phyloP scores from a whole-genome alignment of 257 asterid genomes.

The Phtheirospermum japonicum region DNA sequence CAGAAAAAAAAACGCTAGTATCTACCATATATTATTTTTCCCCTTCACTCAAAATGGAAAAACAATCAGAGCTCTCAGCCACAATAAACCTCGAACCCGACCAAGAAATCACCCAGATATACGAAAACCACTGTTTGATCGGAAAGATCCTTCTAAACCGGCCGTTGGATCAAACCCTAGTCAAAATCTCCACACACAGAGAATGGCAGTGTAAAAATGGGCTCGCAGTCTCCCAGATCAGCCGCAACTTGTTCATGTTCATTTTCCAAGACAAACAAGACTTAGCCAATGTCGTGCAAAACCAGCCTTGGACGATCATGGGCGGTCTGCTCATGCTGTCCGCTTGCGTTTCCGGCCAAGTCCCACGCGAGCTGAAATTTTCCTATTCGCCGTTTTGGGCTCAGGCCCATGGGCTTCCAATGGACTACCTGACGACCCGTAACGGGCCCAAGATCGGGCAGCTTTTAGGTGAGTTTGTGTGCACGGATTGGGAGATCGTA shows the following conservation, averaged over 20 bases:
- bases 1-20: too few species aligned
- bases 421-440: slow-evolving; percentile 21
- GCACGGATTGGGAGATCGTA: slow-evolving; percentile 3
- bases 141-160: slow-evolving; percentile 28
- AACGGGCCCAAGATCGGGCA: slow-evolving; percentile 30
- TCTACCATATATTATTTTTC: too few species aligned
- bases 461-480: slow-evolving; percentile 20
- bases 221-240: slow-evolving; percentile 19
- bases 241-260: slow-evolving; percentile 30
- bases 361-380: slow-evolving; percentile 22
- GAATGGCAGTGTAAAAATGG: slow-evolving; percentile 29
- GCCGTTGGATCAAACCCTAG: not conserved
- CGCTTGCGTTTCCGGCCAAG: slow-evolving; percentile 17
- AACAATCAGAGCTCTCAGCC: slow-evolving; percentile 9
- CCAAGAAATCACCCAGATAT: not conserved
- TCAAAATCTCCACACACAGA: slow-evolving; percentile 7
- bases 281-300: slow-evolving; percentile 12
- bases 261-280: slow-evolving; percentile 27
- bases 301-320: slow-evolving; percentile 32
- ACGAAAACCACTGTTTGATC: slow-evolving; percentile 20
- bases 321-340: slow-evolving; percentile 31
- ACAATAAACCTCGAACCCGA: slow-evolving; percentile 20
- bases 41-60: not conserved
- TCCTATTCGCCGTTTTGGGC: slow-evolving; percentile 33
- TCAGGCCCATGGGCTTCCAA: slow-evolving; percentile 35